These are phyloP conservation scores for Asparagopsis taxiformis DNA, from an alignment of 31 red algal genomes.

Conservation along the genomic window DNA sequence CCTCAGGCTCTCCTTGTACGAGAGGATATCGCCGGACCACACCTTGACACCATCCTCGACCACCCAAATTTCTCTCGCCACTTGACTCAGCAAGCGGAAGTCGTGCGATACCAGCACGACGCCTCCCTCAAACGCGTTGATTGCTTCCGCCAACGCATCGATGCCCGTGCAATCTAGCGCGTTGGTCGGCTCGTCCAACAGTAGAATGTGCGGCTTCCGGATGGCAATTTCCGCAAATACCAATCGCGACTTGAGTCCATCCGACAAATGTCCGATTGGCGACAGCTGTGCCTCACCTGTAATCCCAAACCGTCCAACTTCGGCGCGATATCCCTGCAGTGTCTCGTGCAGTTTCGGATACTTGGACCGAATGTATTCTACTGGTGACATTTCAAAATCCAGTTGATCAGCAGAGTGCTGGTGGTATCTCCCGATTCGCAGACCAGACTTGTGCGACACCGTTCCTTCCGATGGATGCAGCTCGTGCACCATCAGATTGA, in stretches of 20 bases:
- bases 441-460: constrained; percentile 85
- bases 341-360: constrained; percentile 76
- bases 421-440: constrained; percentile 87
- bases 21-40: constrained; percentile 80
- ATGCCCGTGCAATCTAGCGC: constrained; percentile 86
- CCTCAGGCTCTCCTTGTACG: constrained; percentile 85
- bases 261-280: constrained; percentile 83
- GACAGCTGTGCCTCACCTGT: constrained; percentile 75
- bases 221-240: constrained; percentile 97
- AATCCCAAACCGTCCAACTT: constrained; percentile 90
- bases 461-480: constrained; percentile 67
- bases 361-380: constrained; percentile 71
- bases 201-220: constrained; percentile 89
- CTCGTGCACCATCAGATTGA: constrained; percentile 92
- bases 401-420: constrained; percentile 93
- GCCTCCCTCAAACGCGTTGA: constrained; percentile 92
- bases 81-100: constrained; percentile 86
- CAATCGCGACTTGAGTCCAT: constrained; percentile 94
- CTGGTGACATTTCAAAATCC: constrained; percentile 62
- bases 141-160: constrained; percentile 91
- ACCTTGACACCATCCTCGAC: constrained; percentile 76
- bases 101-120: constrained; percentile 99
- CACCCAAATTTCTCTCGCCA: constrained; percentile 96
- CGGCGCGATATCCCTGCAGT: constrained; percentile 74
- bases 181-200: constrained; percentile 97